Conservation (phyloP, 129 eudicot genomes). For the Artemisia argyi region DNA sequence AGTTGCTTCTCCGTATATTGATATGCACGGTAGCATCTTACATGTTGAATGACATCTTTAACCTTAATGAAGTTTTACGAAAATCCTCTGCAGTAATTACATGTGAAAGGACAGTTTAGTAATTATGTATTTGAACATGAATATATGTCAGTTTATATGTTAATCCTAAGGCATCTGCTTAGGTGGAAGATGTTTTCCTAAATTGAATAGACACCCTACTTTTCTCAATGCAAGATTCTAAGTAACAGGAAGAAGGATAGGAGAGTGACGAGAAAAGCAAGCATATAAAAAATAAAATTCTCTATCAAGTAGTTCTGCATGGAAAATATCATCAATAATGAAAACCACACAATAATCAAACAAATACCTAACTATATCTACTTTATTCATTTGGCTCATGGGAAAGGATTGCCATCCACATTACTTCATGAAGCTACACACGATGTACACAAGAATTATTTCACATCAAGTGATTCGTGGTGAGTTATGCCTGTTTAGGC, state of each 20-base stretch:
- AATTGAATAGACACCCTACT: conserved; percentile 16
- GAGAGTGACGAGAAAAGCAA: conserved; percentile 19
- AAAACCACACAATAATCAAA: conserved; percentile 22
- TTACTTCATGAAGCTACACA: neutral
- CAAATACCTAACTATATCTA: conserved; percentile 14
- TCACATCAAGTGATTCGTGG: conserved; percentile 25
- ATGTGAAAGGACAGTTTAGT: conserved; percentile 23
- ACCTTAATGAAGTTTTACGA: conserved; percentile 23
- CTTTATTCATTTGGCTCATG: conserved; percentile 4
- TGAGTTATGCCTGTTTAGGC: conserved; percentile 25
- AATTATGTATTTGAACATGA: conserved; percentile 14
- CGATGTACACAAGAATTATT: conserved; percentile 5
- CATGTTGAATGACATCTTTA: conserved; percentile 20
- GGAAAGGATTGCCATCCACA: neutral
- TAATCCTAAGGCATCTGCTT: conserved; percentile 27
- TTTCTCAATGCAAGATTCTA: conserved; percentile 26
- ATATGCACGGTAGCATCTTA: conserved; percentile 37
- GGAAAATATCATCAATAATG: conserved; percentile 26
- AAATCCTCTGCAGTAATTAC: conserved; percentile 7
- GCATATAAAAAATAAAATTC: conserved; percentile 20
- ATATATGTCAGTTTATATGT: conserved; percentile 2
- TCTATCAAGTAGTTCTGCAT: conserved; percentile 10
- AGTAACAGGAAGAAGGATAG: conserved; percentile 26
- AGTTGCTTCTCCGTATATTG: conserved; percentile 32
- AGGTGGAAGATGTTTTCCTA: conserved; percentile 29